Percentiles rank a stretch among this genome's conserved stretches.
phyloP scores from a whole-genome alignment of 108 stramenopile genomes.

The Skeletonema tropicum region DNA sequence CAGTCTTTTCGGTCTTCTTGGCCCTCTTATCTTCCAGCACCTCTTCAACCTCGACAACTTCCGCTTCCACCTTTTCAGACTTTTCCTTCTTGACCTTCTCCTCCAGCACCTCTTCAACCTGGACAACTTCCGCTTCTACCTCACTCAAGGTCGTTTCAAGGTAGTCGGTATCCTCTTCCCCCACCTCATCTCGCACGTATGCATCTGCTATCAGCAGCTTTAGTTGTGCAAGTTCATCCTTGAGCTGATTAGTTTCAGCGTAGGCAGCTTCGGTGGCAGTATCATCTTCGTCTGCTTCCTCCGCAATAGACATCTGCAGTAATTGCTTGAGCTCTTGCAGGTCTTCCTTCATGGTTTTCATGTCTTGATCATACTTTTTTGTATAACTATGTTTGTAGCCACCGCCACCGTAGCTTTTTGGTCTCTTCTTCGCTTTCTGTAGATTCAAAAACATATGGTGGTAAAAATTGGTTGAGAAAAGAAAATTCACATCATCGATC shows the following conservation, averaged over 20 bases:
- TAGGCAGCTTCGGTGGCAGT: slow-evolving; percentile 1
- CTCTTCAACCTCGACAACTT: background rate
- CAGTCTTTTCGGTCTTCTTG: background rate
- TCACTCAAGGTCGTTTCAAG: background rate
- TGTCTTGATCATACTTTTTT: background rate
- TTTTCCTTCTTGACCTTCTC: background rate
- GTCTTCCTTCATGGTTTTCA: background rate
- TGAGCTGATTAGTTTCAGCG: slow-evolving; percentile 3
- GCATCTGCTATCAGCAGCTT: background rate
- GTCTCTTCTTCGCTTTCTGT: background rate
- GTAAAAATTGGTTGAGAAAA: background rate
- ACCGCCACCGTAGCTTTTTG: background rate
- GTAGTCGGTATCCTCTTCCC: background rate
- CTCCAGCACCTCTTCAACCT: background rate
- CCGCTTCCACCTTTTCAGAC: background rate
- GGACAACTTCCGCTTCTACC: background rate
- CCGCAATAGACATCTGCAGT: background rate
- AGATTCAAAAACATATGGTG: background rate
- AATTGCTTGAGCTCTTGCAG: background rate
- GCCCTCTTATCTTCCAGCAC: background rate
- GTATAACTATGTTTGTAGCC: background rate
- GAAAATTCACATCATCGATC: background rate
- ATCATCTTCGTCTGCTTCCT: background rate
- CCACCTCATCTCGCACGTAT: background rate
- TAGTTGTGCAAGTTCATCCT: background rate